Percentiles rank a stretch among this genome's conserved stretches.
Evolutionary conservation across 148 eudicot genomes (phyloP).

Genomic region (Suaeda aralocaspica): DNA sequence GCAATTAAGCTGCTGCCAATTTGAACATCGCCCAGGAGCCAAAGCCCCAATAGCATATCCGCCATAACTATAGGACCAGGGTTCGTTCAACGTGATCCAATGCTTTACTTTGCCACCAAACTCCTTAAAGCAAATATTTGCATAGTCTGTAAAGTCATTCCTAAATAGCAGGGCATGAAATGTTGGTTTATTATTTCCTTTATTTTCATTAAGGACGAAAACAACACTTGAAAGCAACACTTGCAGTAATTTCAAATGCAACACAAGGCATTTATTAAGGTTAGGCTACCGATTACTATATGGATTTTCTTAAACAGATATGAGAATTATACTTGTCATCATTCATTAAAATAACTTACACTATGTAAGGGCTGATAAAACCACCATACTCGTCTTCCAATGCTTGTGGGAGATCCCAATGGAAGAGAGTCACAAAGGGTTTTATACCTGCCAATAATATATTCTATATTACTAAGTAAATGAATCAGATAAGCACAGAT

Average conservation of each 20-base stretch:
- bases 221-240: no score
- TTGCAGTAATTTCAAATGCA: no score
- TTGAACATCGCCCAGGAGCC: conserved; percentile 27
- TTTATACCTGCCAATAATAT: conserved; percentile 24
- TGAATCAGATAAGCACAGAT: not conserved
- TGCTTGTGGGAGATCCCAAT: conserved; percentile 32
- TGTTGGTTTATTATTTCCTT: not conserved
- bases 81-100: conserved; percentile 44
- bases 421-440: conserved; percentile 27
- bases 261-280: not conserved
- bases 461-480: not conserved
- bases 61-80: conserved; percentile 17
- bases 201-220: not conserved
- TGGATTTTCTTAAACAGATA: not conserved
- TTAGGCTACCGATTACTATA: not conserved
- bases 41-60: conserved; percentile 15
- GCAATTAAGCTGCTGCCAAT: conserved; percentile 22
- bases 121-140: conserved; percentile 29
- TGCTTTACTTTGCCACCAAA: conserved; percentile 37
- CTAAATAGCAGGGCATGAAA: conserved; percentile 12
- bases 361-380: conserved; percentile 31
- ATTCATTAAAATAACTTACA: conserved; percentile 29
- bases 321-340: no score
- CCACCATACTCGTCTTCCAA: conserved; percentile 33
- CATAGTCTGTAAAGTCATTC: conserved; percentile 30